phyloP scores from a whole-genome alignment of 176 grass and related monocot species.

The Eleusine coracana region DNA sequence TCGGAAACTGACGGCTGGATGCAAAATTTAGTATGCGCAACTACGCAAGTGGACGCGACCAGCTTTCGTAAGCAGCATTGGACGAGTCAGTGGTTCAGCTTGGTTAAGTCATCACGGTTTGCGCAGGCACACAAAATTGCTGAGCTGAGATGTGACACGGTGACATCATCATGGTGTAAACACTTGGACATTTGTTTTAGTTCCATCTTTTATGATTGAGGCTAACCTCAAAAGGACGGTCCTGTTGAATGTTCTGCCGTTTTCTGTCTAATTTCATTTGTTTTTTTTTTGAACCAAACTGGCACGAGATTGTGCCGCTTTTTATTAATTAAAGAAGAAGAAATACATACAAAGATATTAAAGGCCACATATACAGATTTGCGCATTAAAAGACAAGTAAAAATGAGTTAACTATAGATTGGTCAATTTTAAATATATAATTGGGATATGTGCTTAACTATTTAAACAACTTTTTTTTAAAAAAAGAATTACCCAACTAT shows the following conservation, averaged over 20 bases:
- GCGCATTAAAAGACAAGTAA: too few relatives aligned
- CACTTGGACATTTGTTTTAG: not conserved
- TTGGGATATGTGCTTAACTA: too few relatives aligned
- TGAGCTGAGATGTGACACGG: not conserved
- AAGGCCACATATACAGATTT: too few relatives aligned
- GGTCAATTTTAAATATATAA: too few relatives aligned
- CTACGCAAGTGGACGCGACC: not conserved
- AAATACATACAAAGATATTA: too few relatives aligned
- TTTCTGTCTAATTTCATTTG: not conserved
- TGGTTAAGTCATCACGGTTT: not conserved
- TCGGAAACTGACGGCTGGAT: not conserved
- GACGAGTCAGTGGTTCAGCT: not conserved
- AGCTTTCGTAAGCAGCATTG: constrained; percentile 1
- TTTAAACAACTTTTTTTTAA: too few relatives aligned
- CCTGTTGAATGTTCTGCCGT: not conserved
- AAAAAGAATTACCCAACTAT: too few relatives aligned
- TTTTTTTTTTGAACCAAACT: too few relatives aligned
- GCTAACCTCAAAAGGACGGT: not conserved
- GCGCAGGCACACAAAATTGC: constrained; percentile 1
- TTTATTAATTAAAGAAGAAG: too few relatives aligned
- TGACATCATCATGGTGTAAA: not conserved
- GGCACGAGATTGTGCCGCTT: too few relatives aligned
- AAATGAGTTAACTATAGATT: too few relatives aligned
- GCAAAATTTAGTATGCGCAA: not conserved
- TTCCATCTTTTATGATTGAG: not conserved